Evolutionary conservation across 805 yeast genomes (phyloP).

Genomic region (Brettanomyces naardenensis): DNA sequence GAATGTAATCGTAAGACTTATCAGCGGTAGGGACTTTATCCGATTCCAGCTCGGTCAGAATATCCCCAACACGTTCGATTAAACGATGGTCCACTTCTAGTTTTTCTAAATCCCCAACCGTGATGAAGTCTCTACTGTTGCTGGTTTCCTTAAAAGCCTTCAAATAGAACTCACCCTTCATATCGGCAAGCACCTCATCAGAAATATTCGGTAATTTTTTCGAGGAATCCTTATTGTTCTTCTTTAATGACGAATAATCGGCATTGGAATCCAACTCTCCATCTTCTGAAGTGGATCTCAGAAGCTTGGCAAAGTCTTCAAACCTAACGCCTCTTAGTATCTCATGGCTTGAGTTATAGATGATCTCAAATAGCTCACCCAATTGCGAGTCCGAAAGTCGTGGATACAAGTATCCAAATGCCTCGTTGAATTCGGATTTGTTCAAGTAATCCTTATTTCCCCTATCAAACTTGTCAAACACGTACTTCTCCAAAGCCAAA

Average conservation of each 20-base stretch:
- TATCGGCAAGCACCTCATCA: constrained; percentile 29
- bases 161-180: constrained; percentile 31
- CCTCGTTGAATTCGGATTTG: constrained; percentile 34
- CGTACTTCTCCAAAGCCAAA: constrained; percentile 21
- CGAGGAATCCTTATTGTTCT: neutral
- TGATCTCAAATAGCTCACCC: constrained; percentile 29
- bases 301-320: constrained; percentile 18
- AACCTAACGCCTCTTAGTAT: constrained; percentile 21
- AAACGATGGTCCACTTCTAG: constrained; percentile 20
- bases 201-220: constrained; percentile 23
- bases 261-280: constrained; percentile 1
- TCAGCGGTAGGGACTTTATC: neutral
- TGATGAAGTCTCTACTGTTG: constrained; percentile 30
- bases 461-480: constrained; percentile 33
- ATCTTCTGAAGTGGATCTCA: constrained; percentile 12
- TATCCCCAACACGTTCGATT: constrained; percentile 6
- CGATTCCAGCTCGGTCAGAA: constrained; percentile 9
- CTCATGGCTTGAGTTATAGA: constrained; percentile 15
- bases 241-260: neutral
- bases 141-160: constrained; percentile 33
- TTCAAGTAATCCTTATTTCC: constrained; percentile 30
- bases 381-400: constrained; percentile 27
- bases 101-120: constrained; percentile 30
- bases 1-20: constrained; percentile 6
- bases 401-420: constrained; percentile 34